Evolutionary conservation across 2,329 filamentous ascomycete genomes (phyloP).

Genomic region (Sporothrix luriei): DNA sequence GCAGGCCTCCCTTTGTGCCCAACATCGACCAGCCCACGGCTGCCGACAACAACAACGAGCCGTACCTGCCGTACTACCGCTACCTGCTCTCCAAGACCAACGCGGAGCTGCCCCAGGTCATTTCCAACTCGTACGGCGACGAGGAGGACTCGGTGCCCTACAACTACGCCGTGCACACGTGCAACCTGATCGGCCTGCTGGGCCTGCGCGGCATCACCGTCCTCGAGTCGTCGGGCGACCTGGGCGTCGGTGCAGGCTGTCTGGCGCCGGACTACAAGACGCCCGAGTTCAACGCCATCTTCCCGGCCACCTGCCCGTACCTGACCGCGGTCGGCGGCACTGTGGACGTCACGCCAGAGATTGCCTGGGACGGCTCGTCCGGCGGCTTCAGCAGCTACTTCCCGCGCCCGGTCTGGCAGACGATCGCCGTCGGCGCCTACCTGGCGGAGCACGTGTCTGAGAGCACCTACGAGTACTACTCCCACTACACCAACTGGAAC

Average conservation of each 20-base stretch:
- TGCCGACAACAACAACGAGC: constrained; percentile 60
- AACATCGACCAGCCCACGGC: constrained; percentile 39
- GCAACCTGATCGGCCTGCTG: constrained; percentile 64
- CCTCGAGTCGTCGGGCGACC: constrained; percentile 66
- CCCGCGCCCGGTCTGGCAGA: constrained; percentile 49
- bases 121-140: constrained; percentile 72
- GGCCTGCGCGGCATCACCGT: constrained; percentile 67
- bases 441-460: constrained; percentile 39
- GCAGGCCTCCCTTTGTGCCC: constrained; percentile 41
- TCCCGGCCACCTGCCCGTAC: constrained; percentile 55
- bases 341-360: constrained; percentile 51
- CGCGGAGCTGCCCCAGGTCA: constrained; percentile 60
- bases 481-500: constrained; percentile 47
- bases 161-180: constrained; percentile 56
- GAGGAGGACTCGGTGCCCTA: constrained; percentile 62
- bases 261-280: constrained; percentile 38
- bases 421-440: constrained; percentile 52
- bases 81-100: constrained; percentile 60
- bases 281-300: constrained; percentile 49
- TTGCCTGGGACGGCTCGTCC: constrained; percentile 56
- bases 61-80: constrained; percentile 65
- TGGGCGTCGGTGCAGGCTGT: constrained; percentile 43
- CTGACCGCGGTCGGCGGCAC: constrained; percentile 66
- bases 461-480: constrained; percentile 53
- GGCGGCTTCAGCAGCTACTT: constrained; percentile 57